Percentiles rank a stretch among this genome's conserved stretches.
phyloP scores from a whole-genome alignment of 495 filamentous ascomycete genomes.

The Aspergillus sclerotioniger region DNA sequence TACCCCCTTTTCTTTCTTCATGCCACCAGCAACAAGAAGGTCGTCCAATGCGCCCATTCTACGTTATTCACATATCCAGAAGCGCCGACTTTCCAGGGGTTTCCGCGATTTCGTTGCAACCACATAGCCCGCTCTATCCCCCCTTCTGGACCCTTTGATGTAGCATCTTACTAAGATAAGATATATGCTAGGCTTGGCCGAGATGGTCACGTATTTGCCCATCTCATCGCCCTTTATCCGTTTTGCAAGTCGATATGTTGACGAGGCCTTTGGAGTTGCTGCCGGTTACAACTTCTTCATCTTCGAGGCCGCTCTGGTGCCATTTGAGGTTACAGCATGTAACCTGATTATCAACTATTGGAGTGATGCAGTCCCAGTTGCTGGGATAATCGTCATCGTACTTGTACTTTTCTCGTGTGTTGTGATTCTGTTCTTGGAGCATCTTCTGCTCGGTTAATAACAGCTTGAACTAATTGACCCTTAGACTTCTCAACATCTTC shows the following conservation, averaged over 20 bases:
- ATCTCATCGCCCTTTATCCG: constrained; percentile 81
- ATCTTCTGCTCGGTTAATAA: background rate
- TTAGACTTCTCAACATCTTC: constrained; percentile 51
- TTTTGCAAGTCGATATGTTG: constrained; percentile 77
- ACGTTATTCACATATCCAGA: background rate
- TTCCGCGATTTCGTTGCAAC: constrained; percentile 9
- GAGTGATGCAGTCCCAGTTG: constrained; percentile 44
- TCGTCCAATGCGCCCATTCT: background rate
- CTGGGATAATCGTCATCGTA: constrained; percentile 43
- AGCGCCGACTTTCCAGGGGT: background rate
- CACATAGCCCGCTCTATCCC: background rate
- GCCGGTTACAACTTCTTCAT: constrained; percentile 73
- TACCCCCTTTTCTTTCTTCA: background rate
- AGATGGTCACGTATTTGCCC: constrained; percentile 81
- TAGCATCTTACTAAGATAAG: constrained; percentile 17
- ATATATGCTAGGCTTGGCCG: constrained; percentile 56
- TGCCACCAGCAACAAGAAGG: background rate
- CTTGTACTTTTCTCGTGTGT: constrained; percentile 50
- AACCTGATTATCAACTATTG: constrained; percentile 47
- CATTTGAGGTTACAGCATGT: constrained; percentile 45
- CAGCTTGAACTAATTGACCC: background rate
- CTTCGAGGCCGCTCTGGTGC: constrained; percentile 48
- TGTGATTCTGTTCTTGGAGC: constrained; percentile 12
- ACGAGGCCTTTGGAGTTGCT: constrained; percentile 60
- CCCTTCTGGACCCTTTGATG: constrained; percentile 6